Evolutionary conservation across 495 filamentous ascomycete species (phyloP).

Genomic region (Lindgomyces ingoldianus): DNA sequence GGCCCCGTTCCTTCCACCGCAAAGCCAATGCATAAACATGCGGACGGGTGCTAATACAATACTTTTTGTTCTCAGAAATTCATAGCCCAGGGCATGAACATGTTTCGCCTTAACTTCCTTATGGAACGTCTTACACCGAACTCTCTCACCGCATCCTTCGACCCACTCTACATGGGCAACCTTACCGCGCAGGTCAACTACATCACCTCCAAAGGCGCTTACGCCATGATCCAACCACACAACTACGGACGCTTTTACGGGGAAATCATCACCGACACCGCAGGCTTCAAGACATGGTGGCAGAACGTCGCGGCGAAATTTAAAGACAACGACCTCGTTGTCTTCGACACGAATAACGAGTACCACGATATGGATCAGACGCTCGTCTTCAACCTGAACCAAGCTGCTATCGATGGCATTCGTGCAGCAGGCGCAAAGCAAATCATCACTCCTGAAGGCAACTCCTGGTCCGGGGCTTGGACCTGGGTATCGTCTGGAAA

Average conservation of each 20-base stretch:
- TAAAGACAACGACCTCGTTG: conserved; percentile 60
- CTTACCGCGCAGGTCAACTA: conserved; percentile 52
- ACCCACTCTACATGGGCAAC: conserved; percentile 50
- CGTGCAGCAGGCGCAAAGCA: conserved; percentile 70
- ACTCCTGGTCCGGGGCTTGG: conserved; percentile 66
- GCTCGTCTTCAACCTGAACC: conserved; percentile 72
- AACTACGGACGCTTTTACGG: conserved; percentile 70
- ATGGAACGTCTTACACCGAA: conserved; percentile 70
- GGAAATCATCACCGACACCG: conserved; percentile 64
- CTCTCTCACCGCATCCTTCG: conserved; percentile 50
- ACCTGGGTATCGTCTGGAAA: conserved; percentile 57
- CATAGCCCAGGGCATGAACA: conserved; percentile 65
- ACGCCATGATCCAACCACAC: conserved; percentile 70
- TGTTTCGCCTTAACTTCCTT: conserved; percentile 69
- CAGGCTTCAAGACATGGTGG: conserved; percentile 66
- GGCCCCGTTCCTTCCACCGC: not conserved
- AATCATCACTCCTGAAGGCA: conserved; percentile 75
- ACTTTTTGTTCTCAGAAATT: conserved; percentile 51
- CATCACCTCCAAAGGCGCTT: conserved; percentile 64
- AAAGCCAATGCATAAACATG: not conserved
- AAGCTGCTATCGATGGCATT: conserved; percentile 73
- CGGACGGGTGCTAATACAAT: not conserved
- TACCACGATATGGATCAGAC: conserved; percentile 70
- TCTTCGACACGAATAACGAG: conserved; percentile 76
- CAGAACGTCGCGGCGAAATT: conserved; percentile 62